Percentiles rank a stretch among this genome's conserved stretches.
phyloP scores from a whole-genome alignment of 495 filamentous ascomycete genomes.

The Podospora comata region DNA sequence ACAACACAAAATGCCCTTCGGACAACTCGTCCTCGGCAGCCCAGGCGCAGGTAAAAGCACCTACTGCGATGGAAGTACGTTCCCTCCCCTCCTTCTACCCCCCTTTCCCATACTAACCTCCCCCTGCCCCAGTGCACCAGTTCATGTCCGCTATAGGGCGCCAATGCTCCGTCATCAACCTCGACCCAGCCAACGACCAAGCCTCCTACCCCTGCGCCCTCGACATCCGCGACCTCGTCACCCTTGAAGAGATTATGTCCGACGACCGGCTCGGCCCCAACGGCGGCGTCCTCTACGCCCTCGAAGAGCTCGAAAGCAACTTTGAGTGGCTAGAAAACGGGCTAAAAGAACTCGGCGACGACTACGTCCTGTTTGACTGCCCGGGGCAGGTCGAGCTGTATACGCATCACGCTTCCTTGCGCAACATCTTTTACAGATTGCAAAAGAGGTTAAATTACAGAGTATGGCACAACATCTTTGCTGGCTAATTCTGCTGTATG shows the following conservation, averaged over 20 bases:
- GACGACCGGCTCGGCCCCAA: conserved; percentile 89
- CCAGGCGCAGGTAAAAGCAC: conserved; percentile 95
- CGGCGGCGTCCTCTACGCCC: conserved; percentile 84
- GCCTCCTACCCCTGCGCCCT: conserved; percentile 78
- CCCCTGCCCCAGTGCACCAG: conserved; percentile 66
- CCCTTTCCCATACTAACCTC: background rate
- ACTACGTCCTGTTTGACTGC: conserved; percentile 94
- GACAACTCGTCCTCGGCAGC: conserved; percentile 84
- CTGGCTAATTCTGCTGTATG: conserved; percentile 8
- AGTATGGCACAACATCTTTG: conserved; percentile 51
- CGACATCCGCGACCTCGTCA: conserved; percentile 85
- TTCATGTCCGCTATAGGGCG: conserved; percentile 92
- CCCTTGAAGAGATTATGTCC: conserved; percentile 91
- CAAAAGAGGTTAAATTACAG: conserved; percentile 83
- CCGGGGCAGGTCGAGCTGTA: conserved; percentile 96
- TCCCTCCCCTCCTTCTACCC: background rate
- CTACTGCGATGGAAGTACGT: conserved; percentile 86
- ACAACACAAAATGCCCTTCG: conserved; percentile 43
- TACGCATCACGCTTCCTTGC: conserved; percentile 84
- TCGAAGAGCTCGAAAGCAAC: conserved; percentile 92
- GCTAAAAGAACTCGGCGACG: conserved; percentile 72
- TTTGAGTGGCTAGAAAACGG: conserved; percentile 84
- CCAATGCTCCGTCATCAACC: conserved; percentile 90
- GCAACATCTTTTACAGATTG: conserved; percentile 84
- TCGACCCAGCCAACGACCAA: conserved; percentile 93